phyloP scores from a whole-genome alignment of 164 flowering plant genomes.

The Chimonanthus salicifolius region DNA sequence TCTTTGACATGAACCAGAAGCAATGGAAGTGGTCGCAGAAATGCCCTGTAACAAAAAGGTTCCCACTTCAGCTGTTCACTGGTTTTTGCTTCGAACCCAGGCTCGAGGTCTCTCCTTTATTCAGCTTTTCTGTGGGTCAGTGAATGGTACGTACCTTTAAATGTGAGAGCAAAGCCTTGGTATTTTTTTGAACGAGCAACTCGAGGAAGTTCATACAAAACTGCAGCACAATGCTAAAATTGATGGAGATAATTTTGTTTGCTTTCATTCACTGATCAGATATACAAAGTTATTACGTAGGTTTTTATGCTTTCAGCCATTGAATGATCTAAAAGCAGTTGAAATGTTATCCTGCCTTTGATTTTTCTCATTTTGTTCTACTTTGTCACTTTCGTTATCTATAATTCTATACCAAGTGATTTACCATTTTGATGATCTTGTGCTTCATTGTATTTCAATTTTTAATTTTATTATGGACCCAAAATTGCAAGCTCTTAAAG shows the following conservation, averaged over 20 bases:
- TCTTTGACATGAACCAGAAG: constrained; percentile 56
- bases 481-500: too few relatives aligned
- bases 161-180: neutral
- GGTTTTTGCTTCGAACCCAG: constrained; percentile 95
- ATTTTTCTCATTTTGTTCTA: too few relatives aligned
- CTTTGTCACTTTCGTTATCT: too few relatives aligned
- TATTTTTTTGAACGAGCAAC: too few relatives aligned
- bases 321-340: neutral
- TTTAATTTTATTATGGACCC: too few relatives aligned
- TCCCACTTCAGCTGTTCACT: constrained; percentile 89
- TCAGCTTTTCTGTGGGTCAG: too few relatives aligned
- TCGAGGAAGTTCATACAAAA: neutral
- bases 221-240: neutral
- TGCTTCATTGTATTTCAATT: too few relatives aligned
- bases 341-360: neutral
- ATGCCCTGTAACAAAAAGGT: constrained; percentile 79
- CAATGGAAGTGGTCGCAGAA: constrained; percentile 93
- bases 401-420: too few relatives aligned
- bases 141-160: neutral
- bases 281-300: neutral
- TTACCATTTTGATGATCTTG: too few relatives aligned
- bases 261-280: neutral
- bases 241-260: constrained; percentile 2
- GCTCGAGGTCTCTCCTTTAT: constrained; percentile 60
- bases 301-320: neutral